phyloP scores from a whole-genome alignment of 2,329 filamentous ascomycete genomes.

The Microcyclospora tardicrescens region DNA sequence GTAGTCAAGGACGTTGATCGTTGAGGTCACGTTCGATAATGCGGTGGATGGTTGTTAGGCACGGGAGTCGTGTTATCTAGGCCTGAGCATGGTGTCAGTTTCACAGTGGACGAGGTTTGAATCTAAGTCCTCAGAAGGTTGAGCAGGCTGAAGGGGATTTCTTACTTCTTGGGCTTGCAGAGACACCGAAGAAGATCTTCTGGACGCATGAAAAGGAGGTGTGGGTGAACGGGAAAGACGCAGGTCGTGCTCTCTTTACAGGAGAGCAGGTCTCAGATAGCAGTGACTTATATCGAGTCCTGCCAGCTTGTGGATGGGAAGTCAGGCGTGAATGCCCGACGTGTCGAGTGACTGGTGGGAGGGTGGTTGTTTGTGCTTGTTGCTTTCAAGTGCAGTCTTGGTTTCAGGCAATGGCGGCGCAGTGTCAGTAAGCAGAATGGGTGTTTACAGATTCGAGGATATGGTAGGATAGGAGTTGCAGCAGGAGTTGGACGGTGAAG shows the following conservation, averaged over 20 bases:
- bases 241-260: conserved; percentile 3
- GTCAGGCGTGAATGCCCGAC: too few relatives aligned
- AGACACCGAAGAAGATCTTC: conserved; percentile 85
- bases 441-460: too few relatives aligned
- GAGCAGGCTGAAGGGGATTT: conserved; percentile 8
- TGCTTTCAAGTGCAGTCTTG: too few relatives aligned
- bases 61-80: conserved; percentile 52
- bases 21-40: conserved; percentile 10
- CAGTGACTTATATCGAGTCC: too few relatives aligned
- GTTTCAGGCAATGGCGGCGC: too few relatives aligned
- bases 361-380: too few relatives aligned
- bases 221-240: neutral
- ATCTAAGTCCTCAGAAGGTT: conserved; percentile 3
- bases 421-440: too few relatives aligned
- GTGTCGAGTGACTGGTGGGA: too few relatives aligned
- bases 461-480: too few relatives aligned
- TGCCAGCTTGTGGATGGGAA: too few relatives aligned
- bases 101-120: conserved; percentile 7
- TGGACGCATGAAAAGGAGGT: conserved; percentile 62
- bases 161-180: conserved; percentile 87
- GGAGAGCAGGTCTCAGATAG: conserved; percentile 1
- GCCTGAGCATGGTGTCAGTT: conserved; percentile 31
- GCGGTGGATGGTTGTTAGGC: conserved; percentile 8
- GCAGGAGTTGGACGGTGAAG: too few relatives aligned
- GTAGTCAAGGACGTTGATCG: conserved; percentile 25